Conservation (phyloP, 78 protist species). For the Pigoraptor vietnamica region DNA sequence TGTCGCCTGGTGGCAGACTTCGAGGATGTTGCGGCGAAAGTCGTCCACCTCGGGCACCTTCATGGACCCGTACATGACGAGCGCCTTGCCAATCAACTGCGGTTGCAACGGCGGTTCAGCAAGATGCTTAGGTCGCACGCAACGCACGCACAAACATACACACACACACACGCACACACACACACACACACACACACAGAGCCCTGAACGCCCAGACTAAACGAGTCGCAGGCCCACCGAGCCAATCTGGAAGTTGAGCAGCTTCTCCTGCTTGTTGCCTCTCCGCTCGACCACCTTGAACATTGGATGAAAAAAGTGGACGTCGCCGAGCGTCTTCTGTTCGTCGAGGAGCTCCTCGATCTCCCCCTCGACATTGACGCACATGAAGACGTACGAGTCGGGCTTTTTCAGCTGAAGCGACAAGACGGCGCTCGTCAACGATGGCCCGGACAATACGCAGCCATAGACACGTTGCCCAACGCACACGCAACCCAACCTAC, state of each 20-base stretch:
- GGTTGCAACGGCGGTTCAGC: background rate
- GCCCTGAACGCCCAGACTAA: no score
- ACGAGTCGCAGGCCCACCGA: no score
- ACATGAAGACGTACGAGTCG: background rate
- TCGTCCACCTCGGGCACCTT: background rate
- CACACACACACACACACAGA: no score
- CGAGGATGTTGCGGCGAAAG: background rate
- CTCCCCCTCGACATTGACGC: background rate
- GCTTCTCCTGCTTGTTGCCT: background rate
- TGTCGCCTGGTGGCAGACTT: background rate
- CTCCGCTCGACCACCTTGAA: background rate
- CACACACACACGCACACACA: no score
- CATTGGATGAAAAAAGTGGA: background rate
- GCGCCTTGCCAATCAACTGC: background rate
- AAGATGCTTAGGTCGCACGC: background rate
- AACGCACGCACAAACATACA: no score
- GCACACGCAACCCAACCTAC: no score
- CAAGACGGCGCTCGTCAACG: no score
- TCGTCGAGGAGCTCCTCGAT: background rate
- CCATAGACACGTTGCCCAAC: no score
- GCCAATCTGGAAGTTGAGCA: no score
- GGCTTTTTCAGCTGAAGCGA: background rate
- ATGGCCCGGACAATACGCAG: no score
- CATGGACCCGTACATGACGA: background rate
- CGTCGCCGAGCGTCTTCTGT: background rate